Base-by-base conservation (phyloP, 164 flowering plant species). In the Echeveria elegans region DNA sequence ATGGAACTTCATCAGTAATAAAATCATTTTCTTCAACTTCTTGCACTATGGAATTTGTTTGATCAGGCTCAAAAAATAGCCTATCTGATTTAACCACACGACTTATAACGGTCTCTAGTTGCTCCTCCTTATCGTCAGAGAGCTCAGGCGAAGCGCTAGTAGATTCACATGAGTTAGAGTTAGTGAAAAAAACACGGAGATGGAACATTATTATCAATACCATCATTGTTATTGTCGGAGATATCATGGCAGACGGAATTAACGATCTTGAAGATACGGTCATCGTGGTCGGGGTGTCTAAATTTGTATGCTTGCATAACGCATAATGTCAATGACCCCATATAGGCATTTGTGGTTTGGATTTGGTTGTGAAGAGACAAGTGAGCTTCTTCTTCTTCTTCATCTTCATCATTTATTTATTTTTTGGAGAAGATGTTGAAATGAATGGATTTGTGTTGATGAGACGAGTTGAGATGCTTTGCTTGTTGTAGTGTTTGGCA, bases 51-150 rank as follows among this genome's bases (percentile, higher is more conserved):
- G 29, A 24, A 26, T 53, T 53, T 23, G 30, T 53, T 24, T 26
- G 29, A 10, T 26, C 29, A 23, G 16, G 60, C 15, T 53, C 60
- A 26, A 53, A 53, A 53, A 53, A 23, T 5, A 53, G 60, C 30
- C 60, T 53, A 15, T 53, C 60, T 14, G 60, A 53, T 53, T 26
- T 53, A 4, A 53, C 60, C 15, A 53, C 60, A 26, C 60, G 60
- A 53, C 60, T 53, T 23, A 53, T 53, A 23, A 53, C 60, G 3
- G 30, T 53, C 60, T 53, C 60, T 11, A 53, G 30, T 26, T 30
- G 26, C 26, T 53, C 60, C 29, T 53, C 60, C 29, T 53, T 31
- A 12, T 48, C 56, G 26, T 48, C 26, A 6, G 56, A 48, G 56
- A n/a, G n/a, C 23, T 48, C 56, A 5, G 60, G 60, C 26, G 60